Evolutionary conservation across 2,329 filamentous ascomycete species (phyloP).

Genomic region (Colletotrichum sp.): DNA sequence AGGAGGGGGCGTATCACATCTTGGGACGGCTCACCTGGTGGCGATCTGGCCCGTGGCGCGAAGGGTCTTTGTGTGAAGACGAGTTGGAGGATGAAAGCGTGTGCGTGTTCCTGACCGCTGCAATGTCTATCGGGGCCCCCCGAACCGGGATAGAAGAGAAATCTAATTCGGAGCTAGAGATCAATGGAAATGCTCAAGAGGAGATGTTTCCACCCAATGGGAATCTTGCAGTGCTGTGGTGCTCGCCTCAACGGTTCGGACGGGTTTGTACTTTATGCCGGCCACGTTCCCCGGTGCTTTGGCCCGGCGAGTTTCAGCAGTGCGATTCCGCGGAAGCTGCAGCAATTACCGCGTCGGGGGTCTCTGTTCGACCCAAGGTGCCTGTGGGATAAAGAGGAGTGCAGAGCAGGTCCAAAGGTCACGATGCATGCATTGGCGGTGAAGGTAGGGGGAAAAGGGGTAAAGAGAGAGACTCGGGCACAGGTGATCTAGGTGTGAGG

Average conservation of each 20-base stretch:
- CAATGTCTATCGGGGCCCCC: not conserved
- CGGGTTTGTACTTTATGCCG: not conserved
- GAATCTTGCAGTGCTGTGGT: not conserved
- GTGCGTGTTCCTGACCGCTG: not conserved
- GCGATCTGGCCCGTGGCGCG: slow-evolving; percentile 1
- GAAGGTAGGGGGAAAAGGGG: not conserved
- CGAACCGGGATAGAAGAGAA: not conserved
- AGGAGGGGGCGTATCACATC: not conserved
- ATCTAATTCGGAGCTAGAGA: not conserved
- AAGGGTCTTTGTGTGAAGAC: not conserved
- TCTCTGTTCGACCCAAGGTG: not conserved
- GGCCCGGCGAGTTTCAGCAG: slow-evolving; percentile 1
- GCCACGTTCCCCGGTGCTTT: slow-evolving; percentile 5
- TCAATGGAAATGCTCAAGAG: not conserved
- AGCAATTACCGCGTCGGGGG: not conserved
- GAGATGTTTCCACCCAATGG: not conserved
- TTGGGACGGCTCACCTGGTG: not conserved
- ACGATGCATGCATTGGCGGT: not conserved
- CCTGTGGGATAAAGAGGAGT: not conserved
- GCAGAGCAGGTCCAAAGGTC: not conserved
- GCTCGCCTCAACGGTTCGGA: not conserved
- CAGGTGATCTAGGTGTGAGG: not conserved
- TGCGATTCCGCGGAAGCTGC: not conserved
- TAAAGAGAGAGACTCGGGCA: not conserved
- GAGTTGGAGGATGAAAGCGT: not conserved